Percentiles rank a stretch among this genome's conserved stretches.
Conservation (phyloP, 2,329 filamentous ascomycete species). For the Pseudocercospora crystallina region DNA sequence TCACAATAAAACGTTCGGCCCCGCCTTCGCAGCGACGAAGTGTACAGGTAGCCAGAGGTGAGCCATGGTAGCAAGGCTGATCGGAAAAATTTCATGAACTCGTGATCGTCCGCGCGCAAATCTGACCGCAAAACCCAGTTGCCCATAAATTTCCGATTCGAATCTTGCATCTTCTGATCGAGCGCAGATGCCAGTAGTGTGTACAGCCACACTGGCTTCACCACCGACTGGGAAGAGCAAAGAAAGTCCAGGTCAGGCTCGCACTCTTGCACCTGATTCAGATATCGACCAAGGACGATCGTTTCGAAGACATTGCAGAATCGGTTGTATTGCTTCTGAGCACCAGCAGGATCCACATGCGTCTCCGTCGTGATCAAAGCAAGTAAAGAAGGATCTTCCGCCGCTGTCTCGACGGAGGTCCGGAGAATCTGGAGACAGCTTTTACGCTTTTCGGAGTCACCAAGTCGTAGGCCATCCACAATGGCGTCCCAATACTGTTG, state of each 20-base stretch:
- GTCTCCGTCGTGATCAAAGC: neutral
- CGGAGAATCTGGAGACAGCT: conserved; percentile 47
- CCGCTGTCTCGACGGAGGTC: conserved; percentile 39
- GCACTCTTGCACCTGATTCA: conserved; percentile 50
- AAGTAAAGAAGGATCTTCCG: conserved; percentile 8
- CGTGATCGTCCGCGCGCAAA: conserved; percentile 24
- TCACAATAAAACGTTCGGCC: conserved; percentile 35
- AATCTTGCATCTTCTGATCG: conserved; percentile 44
- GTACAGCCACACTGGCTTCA: conserved; percentile 44
- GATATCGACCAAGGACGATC: conserved; percentile 49
- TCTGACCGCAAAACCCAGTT: conserved; percentile 43
- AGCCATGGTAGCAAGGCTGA: conserved; percentile 49
- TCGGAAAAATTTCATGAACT: conserved; percentile 40
- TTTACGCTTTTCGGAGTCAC: conserved; percentile 48
- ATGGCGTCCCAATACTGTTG: conserved; percentile 43
- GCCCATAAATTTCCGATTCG: conserved; percentile 47
- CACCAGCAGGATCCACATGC: neutral
- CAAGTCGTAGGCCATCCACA: conserved; percentile 40
- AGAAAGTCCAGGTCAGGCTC: conserved; percentile 44
- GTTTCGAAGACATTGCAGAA: conserved; percentile 50
- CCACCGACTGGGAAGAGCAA: conserved; percentile 35
- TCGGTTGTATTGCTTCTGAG: conserved; percentile 41
- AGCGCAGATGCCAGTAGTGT: conserved; percentile 44
- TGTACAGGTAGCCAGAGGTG: conserved; percentile 47
- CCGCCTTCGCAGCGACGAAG: conserved; percentile 36